A percentile compares a stretch with the other conserved stretches of the same genome.
Conservation (phyloP, 768 basidiomycete genomes). For the Imleria badia region DNA sequence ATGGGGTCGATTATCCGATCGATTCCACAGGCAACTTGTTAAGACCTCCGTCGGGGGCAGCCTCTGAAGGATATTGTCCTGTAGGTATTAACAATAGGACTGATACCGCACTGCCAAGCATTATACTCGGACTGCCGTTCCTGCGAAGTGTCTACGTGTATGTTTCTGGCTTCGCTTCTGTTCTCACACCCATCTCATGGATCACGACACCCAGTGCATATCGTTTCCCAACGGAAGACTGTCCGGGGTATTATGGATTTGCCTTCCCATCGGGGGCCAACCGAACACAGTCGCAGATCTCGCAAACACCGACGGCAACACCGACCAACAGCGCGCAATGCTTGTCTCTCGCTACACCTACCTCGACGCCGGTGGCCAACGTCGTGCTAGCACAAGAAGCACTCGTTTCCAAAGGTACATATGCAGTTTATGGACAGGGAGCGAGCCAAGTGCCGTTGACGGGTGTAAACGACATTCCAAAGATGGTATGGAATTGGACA, state of each 20-base stretch:
- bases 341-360: slow-evolving; percentile 24
- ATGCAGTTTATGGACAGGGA: slow-evolving; percentile 16
- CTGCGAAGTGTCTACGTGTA: slow-evolving; percentile 34
- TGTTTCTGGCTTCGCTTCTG: background rate
- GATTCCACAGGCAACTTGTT: slow-evolving; percentile 25
- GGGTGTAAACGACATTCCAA: slow-evolving; percentile 17
- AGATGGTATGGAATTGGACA: slow-evolving; percentile 24
- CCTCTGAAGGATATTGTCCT: slow-evolving; percentile 11
- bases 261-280: slow-evolving; percentile 31
- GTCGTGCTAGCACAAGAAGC: slow-evolving; percentile 17
- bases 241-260: slow-evolving; percentile 34
- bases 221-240: slow-evolving; percentile 30
- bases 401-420: slow-evolving; percentile 2
- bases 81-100: slow-evolving; percentile 20
- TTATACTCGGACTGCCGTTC: slow-evolving; percentile 28
- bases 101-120: slow-evolving; percentile 11
- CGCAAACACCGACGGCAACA: slow-evolving; percentile 27
- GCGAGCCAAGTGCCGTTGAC: slow-evolving; percentile 4
- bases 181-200: background rate
- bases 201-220: slow-evolving; percentile 22
- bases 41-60: slow-evolving; percentile 2
- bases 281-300: slow-evolving; percentile 27
- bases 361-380: slow-evolving; percentile 26
- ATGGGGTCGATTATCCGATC: slow-evolving; percentile 32
- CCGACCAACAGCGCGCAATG: slow-evolving; percentile 27